Evolutionary conservation across 176 grass and related monocot genomes (phyloP), one percentile per base, ranked within the genome.

Genomic region (Thinopyrum elongatum): DNA sequence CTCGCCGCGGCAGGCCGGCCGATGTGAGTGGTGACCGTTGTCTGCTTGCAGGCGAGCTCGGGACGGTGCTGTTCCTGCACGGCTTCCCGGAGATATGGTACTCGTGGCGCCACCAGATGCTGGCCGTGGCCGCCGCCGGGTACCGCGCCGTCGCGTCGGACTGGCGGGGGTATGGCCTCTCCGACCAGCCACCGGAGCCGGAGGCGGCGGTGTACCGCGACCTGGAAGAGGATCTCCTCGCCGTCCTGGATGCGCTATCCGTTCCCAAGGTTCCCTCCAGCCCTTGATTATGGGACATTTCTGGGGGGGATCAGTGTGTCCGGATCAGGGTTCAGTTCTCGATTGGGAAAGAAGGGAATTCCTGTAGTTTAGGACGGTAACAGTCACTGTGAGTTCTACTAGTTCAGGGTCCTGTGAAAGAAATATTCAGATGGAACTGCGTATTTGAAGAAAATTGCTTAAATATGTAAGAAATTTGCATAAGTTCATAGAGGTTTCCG

Each of bases 11-110:
- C 49, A 53, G 5, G 49, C 49, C 15, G 16, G 49, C 5, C 49
- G 16, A 7, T 53, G 14, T 9, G 22, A 73, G 57, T 26, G 39
- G 47, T 66, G 22, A 10, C 27, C 23, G 68, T 12, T 58, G 16
- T 29, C 25, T 79, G 31, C 76, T 60, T 81, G 44, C 62, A 88
- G 86, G 86, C 4, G 80, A 88, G 25, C 62, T 44, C 6, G 80
- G 72, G 19, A 61, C 49, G 33, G 80, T 88, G 72, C 47, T 88
- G 72, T 88, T 88, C 80, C 29, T 88, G 72, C 86, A 88, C 72
- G 86, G 80, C 1, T 92, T 92, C 69, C 90, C 87, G 41, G 83
- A 92, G 74, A 89, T 92, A 83, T 89, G 90, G 87, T 89, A 92
- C 83, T 76, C 83, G 15, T 92, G 90, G 87, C 70, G 87, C n/a